Base-by-base conservation (phyloP, 345 rosid species). In the Dipteronia sinensis region DNA sequence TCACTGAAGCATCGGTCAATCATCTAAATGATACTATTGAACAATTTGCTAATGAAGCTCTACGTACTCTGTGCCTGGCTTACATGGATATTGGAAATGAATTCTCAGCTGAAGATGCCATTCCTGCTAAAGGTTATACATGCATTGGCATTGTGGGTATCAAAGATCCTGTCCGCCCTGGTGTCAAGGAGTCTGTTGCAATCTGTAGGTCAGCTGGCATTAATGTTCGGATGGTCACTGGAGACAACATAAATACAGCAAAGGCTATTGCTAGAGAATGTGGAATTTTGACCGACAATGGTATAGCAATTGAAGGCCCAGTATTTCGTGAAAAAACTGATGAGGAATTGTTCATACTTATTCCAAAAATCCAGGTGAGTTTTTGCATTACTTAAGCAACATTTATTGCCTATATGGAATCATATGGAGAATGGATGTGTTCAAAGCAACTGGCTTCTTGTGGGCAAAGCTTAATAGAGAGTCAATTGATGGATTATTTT, bases 221-320 rank as follows among this genome's bases (percentile, higher is more conserved):
- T 58, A 80, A 75, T 55, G 93, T 95, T 65, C 86, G 94, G 77
- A 95, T 95, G 97, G 92, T 95, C 59, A 95, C 97, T 0, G 98
- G 99, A 58, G 99, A 93, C 83, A 93, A 93, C 83, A 86, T 92
- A 69, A 85, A 86, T 80, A 95, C 97, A 12, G 99, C 97, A 11
- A 95, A 87, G 84, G 99, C 99, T 56, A 93, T 95, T 85, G 97
- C 99, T 22, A 83, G 91, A 8, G 97, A 93, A 83, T 92, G 96
- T 20, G 97, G 96, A 68, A 95, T 93, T 81, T 87, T 92, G 79
- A 90, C 91, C 64, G 89, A 86, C 40, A 83, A 81, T 61, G 89
- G 90, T 69, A 72, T 91, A 62, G 95, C 89, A 73, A 87, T 86
- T 29, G 92, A 93, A 81, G 93, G 92, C 75, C 87, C 88, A 67